Evolutionary conservation across 805 yeast genomes (phyloP).

Genomic region (Candida cerambycidarum): DNA sequence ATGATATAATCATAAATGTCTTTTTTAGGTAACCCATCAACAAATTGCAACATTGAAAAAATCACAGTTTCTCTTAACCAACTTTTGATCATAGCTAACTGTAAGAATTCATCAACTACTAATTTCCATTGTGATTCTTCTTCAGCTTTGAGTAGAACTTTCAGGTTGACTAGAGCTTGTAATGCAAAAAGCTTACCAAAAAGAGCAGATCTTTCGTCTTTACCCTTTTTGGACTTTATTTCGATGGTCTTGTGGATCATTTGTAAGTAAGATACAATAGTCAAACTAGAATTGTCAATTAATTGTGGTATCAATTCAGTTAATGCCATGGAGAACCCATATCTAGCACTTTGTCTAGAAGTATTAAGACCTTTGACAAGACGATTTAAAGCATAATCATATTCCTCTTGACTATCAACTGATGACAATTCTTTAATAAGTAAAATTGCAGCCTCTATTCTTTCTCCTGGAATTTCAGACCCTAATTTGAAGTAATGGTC

Average conservation of each 20-base stretch:
- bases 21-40: constrained; percentile 13
- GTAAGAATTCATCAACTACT: constrained; percentile 45
- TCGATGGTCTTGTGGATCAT: constrained; percentile 39
- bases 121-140: constrained; percentile 30
- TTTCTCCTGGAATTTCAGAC: constrained; percentile 70
- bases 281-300: constrained; percentile 30
- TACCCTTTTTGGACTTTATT: constrained; percentile 56
- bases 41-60: constrained; percentile 63
- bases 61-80: constrained; percentile 87
- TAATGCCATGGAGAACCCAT: constrained; percentile 86
- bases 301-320: constrained; percentile 57
- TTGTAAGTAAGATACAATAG: constrained; percentile 33
- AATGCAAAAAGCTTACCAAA: constrained; percentile 87
- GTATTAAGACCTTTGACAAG: constrained; percentile 80
- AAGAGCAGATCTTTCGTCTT: constrained; percentile 72
- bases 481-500: constrained; percentile 79
- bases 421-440: constrained; percentile 59
- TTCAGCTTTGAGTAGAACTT: constrained; percentile 20
- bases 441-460: constrained; percentile 68
- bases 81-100: constrained; percentile 61
- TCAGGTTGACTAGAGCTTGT: constrained; percentile 63
- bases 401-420: constrained; percentile 52
- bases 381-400: constrained; percentile 79
- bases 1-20: constrained; percentile 21
- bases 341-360: constrained; percentile 76